Evolutionary conservation across 176 grass and related monocot genomes (phyloP), one percentile per base, ranked within the genome.

Genomic region (Eleusine indica): DNA sequence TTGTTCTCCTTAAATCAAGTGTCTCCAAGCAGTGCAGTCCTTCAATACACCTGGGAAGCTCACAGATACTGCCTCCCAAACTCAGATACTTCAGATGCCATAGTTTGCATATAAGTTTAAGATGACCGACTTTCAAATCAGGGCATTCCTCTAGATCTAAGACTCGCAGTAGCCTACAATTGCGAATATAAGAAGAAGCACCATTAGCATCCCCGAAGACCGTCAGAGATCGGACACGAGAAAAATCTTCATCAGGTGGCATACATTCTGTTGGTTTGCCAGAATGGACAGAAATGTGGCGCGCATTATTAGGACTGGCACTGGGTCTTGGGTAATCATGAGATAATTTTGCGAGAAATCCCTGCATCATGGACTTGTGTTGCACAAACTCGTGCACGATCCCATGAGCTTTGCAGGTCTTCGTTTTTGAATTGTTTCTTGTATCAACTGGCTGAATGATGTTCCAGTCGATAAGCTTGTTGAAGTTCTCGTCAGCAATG

Each of bases 141-240:
- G 0, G 53, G 35, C 86, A 88, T 18, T 78, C 56, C 77, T 71
- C 54, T 3, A 78, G 22, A 72, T 88, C 86, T 28, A 88, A 37
- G 17, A 88, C 66, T 7, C 66, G n/a, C 0, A 83, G 3, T 7
- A 83, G 35, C 11, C 77, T 64, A 3, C 80, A 88, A 21, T 56
- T 88, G 0, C 2, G 32, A 72, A 78, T 8, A 35, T 54, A 78
- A 71, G 73, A 72, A 41, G 64, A 72, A n/a, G 44, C 66, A 71
- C 61, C 66, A 37, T 54, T 56, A 32, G 35, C 80, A 51, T 83
- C 18, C 17, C 80, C 80, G 6, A 71, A 78, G 11, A 72, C 18
- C 22, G 86, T 83, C 44, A 83, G 11, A 70, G 86, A 88, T 71
- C 73, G 73, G 46, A 83, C 86, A 25, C 66, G 56, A 66, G 86